A percentile compares a stretch with the other conserved stretches of the same genome.
phyloP scores from a whole-genome alignment of 78 protist species.

The Planoprotostelium fungivorum region DNA sequence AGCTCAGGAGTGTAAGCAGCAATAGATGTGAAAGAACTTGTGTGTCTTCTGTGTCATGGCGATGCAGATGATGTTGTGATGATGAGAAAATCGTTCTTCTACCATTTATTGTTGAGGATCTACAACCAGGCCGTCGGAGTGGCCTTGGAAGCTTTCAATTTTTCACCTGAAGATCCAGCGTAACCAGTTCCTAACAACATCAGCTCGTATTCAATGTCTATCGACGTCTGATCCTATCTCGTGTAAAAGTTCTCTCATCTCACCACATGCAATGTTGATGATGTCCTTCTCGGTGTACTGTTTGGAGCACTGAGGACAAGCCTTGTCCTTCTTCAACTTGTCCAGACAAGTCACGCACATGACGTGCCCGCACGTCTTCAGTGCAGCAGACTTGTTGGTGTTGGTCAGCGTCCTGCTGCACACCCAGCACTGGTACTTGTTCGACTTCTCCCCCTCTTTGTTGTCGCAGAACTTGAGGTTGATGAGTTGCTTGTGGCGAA shows the following conservation, averaged over 20 bases:
- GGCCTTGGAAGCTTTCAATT: background rate
- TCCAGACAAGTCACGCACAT: background rate
- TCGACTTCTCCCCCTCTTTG: background rate
- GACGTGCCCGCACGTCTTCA: background rate
- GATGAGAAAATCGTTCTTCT: too few species aligned
- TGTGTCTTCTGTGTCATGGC: too few species aligned
- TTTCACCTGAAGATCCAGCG: background rate
- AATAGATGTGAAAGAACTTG: too few species aligned
- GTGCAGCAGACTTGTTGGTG: background rate
- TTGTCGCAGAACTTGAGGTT: background rate
- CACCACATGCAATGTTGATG: background rate
- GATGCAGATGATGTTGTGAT: too few species aligned
- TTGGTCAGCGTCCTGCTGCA: background rate
- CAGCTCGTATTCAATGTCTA: too few species aligned
- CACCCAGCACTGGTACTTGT: background rate
- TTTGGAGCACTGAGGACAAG: constrained; percentile 1
- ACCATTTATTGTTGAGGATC: too few species aligned
- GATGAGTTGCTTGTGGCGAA: background rate
- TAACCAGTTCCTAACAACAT: background rate
- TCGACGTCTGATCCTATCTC: too few species aligned
- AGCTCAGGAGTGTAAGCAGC: background rate
- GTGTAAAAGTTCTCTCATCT: background rate
- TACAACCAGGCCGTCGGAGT: background rate
- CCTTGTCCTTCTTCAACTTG: background rate
- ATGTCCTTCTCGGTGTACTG: background rate